Evolutionary conservation across 192 early-diverging fungal genomes (phyloP), one percentile per base, ranked within the genome.

Genomic region (Podila horticola): DNA sequence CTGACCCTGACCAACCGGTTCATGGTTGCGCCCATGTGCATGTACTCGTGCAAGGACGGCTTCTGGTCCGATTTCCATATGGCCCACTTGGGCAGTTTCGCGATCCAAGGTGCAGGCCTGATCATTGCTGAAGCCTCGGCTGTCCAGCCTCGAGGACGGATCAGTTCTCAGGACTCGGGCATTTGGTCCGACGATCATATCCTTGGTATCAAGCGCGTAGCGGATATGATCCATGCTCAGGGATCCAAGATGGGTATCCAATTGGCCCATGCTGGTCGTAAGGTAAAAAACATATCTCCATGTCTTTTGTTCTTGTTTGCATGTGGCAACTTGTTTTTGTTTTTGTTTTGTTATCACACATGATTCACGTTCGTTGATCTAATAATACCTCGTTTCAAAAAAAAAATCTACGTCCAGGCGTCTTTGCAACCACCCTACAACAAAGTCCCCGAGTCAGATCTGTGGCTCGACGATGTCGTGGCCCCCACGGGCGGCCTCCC

Each of bases 171-270:
- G 58, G 92, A 93, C 75, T 74, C 90, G 12, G 97, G 97, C 24
- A 77, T 98, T 33, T 97, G 94, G 92, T 87, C 90, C 4, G 93
- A 96, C 76, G 92, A 89, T n/a, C 96, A 97, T 48, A 88, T 93
- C 7, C 86, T 81, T 0, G 84, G 85, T 28, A 82, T 93, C 15
- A 88, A 86, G 52, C 84, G 84, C 3, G 83, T 96, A 9, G 90
- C 86, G 19, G 81, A 90, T 50, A 88, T 92, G 75, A 82, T 87
- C 24, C 94, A 96, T 58, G 64, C 88, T 0, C 86, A 90, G 31
- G 92, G 91, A 17, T 66, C 82, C 11, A 84, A 87, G 13, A 82
- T 88, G 31, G 92, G 88, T 57, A 92, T 97, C 70, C 95, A 97
- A 75, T 60, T 98, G 5, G 92, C 90, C 0, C 97, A 98, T 65